These are phyloP conservation scores for Vitellaria paradoxa DNA, from an alignment of 179 eudicot genomes.

Conservation along the genomic window DNA sequence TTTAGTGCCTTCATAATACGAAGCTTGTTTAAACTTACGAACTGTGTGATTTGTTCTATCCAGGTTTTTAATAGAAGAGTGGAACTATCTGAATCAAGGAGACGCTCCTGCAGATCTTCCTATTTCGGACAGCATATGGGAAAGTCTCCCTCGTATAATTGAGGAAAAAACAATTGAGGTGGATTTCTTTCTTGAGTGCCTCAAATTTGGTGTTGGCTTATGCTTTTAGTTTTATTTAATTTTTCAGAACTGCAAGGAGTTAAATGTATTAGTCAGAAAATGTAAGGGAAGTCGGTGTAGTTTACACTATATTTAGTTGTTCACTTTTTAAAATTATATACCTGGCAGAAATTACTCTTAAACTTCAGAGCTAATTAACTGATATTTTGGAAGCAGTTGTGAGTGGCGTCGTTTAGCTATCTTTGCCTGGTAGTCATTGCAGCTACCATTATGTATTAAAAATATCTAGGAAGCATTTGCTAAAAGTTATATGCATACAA, in stretches of 20 bases:
- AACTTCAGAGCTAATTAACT: neutral
- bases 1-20: neutral
- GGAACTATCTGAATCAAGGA: constrained; percentile 54
- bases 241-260: too few species aligned
- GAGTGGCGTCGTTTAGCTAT: neutral
- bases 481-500: neutral
- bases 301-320: too few species aligned
- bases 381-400: neutral
- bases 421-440: neutral
- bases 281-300: too few species aligned
- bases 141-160: constrained; percentile 47
- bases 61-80: constrained; percentile 82
- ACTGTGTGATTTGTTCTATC: constrained; percentile 8
- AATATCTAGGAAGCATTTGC: neutral
- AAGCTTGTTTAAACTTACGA: neutral
- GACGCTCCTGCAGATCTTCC: constrained; percentile 39
- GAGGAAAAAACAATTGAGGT: constrained; percentile 52
- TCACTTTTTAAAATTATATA: neutral
- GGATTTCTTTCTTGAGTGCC: constrained; percentile 20
- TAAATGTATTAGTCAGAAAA: too few species aligned
- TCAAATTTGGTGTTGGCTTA: neutral
- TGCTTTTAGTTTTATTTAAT: neutral
- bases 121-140: constrained; percentile 51
- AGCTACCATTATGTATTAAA: neutral
- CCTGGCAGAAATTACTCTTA: neutral